Base-by-base conservation (phyloP, 139 green algal genomes). In the Zygnema cylindricum region DNA sequence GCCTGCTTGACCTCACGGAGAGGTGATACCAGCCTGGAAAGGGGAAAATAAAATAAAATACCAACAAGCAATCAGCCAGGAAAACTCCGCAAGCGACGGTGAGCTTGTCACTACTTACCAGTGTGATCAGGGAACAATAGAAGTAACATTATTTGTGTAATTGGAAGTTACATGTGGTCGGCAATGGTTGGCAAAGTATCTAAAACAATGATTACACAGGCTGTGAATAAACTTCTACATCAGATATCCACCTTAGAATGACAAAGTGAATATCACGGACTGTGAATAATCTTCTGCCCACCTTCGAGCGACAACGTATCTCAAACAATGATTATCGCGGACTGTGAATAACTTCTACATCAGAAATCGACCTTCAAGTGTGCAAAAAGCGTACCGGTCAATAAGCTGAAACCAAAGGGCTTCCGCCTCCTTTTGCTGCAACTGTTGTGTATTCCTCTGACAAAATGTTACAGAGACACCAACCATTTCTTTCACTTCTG, bases 331-430 rank as follows among this genome's bases (percentile, higher is more conserved):
- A 81, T 22, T 21, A 81, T 40, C 16, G 23, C 21, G 43, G 22
- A 21, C 21, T 81, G 73, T 22, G 57, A 25, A 73, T 73, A 30
- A 25, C 57, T 30, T 30, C 25, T 30, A 30, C 57, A 30, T 30
- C 30, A 73, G 30, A 25, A 30, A 25, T 25, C 57, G 57, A 25
- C 30, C 57, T 73, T 30, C 25, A 73, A 25, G 57, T 30, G 30
- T 30, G 57, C 57, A 73, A 30, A 21, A 16, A 81, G n/a, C 77
- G 2, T 11, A 43, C 84, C 32, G 43, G 71, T 86, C 33, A 2
- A 86, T 30, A 33, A 86, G 85, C 23, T 35, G n/a, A 32, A 86
- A 90, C 85, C 85, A 86, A 3, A 90, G 76, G 22, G 36, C 85
- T 78, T 86, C 76, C 16, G 76, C 55, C 30, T 86, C 85, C 21